Evolutionary conservation across 805 yeast genomes (phyloP), one percentile per base, ranked within the genome.

Genomic region (Spathaspora passalidarum): DNA sequence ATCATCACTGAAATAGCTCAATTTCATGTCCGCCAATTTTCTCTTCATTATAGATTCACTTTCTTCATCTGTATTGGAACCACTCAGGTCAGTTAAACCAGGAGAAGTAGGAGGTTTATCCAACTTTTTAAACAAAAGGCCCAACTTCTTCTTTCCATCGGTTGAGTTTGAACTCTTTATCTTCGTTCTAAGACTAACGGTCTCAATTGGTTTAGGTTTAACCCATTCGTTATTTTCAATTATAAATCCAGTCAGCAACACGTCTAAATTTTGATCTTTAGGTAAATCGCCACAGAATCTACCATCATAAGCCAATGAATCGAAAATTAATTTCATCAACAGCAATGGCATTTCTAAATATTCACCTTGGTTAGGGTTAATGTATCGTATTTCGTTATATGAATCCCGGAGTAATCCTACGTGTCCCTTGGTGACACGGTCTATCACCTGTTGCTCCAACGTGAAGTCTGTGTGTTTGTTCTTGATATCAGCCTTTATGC

Each of bases 171-270:
- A 10, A 29, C 17, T 14, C 16, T 29, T 29, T 29, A 29, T 29
- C 19, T 47, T 45, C 48, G 58, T 62, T 56, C 62, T 65, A 13
- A 41, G 42, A 45, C 61, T 65, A 25, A 66, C 65, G 38, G 66
- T 42, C 17, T 60, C 61, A 3, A 53, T 60, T 2, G 66, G 61
- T 21, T 63, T 68, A 5, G 86, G 85, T 59, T 78, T 82, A 10
- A 68, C 53, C 90, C 91, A 86, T 36, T 55, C 56, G 6, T 50
- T 54, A 20, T 72, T 65, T 20, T 68, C 73, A 5, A 73, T 66
- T n/a, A 79, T 65, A 51, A 86, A 84, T 0, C 91, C 92, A 25
- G 76, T 73, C 72, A 83, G 73, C 43, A 86, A 69, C 20, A 82
- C 91, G 54, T 83, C 85, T 44, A 88, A 60, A 40, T 68, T 69